Evolutionary conservation across 768 basidiomycete species (phyloP).

Genomic region (Tulasnella sp.): DNA sequence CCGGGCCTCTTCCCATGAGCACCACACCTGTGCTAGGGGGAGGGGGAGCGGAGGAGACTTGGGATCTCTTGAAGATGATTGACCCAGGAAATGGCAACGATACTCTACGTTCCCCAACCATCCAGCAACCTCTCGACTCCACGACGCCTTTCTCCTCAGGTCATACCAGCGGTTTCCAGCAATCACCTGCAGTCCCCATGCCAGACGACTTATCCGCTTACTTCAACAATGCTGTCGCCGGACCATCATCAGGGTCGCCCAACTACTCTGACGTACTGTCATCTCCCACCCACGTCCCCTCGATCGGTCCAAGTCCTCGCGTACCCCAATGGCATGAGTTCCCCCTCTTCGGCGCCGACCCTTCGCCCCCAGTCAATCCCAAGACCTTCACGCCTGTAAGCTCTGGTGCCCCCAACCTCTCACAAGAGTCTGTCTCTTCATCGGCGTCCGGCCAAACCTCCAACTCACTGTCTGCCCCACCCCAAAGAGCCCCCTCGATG

Average conservation of each 20-base stretch:
- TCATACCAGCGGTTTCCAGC: neutral
- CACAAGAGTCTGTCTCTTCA: neutral
- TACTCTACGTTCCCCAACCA: neutral
- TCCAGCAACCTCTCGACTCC: neutral
- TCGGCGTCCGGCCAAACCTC: neutral
- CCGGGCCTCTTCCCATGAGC: neutral
- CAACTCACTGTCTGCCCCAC: neutral
- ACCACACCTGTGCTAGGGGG: neutral
- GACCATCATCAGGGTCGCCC: neutral
- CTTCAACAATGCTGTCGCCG: neutral
- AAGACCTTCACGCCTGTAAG: neutral
- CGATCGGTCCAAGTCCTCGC: conserved; percentile 6
- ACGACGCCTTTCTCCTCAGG: neutral
- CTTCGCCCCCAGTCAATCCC: neutral
- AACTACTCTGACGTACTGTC: neutral
- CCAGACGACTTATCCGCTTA: neutral
- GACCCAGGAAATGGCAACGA: neutral
- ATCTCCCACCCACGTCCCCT: neutral
- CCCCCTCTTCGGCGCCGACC: neutral
- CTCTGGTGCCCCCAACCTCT: neutral
- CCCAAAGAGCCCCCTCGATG: neutral
- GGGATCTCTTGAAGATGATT: neutral
- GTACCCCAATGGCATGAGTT: neutral
- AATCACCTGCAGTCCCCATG: neutral
- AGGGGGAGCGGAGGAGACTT: neutral